phyloP scores from a whole-genome alignment of 495 filamentous ascomycete genomes.

The Aspergillus diversus region DNA sequence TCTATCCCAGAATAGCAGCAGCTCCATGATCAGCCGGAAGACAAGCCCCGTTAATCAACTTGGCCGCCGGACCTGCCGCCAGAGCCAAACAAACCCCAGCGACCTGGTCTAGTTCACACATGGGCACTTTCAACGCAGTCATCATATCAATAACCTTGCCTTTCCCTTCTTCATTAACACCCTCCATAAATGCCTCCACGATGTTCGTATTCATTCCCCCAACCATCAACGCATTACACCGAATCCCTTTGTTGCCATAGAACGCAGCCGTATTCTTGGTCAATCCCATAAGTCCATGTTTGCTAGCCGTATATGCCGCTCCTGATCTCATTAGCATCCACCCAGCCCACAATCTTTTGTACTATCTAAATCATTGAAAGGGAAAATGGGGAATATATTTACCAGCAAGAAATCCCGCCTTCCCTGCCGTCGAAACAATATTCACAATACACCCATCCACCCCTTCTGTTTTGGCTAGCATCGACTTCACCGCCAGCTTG shows the following conservation, averaged over 20 bases:
- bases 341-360: background rate
- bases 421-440: conserved; percentile 42
- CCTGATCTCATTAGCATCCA: conserved; percentile 35
- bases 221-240: conserved; percentile 57
- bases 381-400: conserved; percentile 11
- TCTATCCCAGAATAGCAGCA: conserved; percentile 32
- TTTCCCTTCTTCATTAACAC: conserved; percentile 50
- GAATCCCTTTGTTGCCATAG: conserved; percentile 61
- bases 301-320: conserved; percentile 53
- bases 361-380: background rate
- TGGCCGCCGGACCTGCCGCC: conserved; percentile 32
- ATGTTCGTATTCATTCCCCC: conserved; percentile 64
- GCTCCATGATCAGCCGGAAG: conserved; percentile 40
- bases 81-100: conserved; percentile 37
- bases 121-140: conserved; percentile 28
- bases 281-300: conserved; percentile 53
- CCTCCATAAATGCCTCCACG: conserved; percentile 46
- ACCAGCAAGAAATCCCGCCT: conserved; percentile 40
- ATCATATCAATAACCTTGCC: conserved; percentile 36
- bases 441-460: conserved; percentile 42
- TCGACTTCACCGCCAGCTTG: conserved; percentile 55
- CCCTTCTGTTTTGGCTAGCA: conserved; percentile 32
- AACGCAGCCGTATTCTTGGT: conserved; percentile 66
- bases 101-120: conserved; percentile 44
- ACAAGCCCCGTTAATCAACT: conserved; percentile 38